phyloP scores from a whole-genome alignment of 495 filamentous ascomycete species.

The Talaromyces ruber region DNA sequence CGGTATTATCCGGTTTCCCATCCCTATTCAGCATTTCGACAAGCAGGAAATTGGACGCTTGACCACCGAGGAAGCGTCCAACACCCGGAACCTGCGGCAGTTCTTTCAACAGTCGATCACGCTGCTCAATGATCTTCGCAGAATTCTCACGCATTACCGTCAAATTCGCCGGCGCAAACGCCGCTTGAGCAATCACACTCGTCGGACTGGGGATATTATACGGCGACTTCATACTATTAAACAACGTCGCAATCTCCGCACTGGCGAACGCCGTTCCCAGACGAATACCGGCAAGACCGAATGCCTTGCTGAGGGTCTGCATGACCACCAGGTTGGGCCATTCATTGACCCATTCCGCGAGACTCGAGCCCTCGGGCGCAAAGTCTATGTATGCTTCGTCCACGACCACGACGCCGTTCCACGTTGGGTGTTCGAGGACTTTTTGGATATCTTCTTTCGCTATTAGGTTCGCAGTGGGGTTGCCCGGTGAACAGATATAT shows the following conservation, averaged over 20 bases:
- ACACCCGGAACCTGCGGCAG: slow-evolving; percentile 70
- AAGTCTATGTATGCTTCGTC: slow-evolving; percentile 99
- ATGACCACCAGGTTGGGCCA: slow-evolving; percentile 97
- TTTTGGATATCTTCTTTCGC: slow-evolving; percentile 64
- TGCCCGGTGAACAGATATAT: slow-evolving; percentile 91
- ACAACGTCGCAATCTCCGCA: slow-evolving; percentile 56
- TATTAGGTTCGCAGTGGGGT: slow-evolving; percentile 77
- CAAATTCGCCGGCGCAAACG: slow-evolving; percentile 56
- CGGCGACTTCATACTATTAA: slow-evolving; percentile 90
- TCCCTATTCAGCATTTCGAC: slow-evolving; percentile 69
- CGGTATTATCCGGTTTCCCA: slow-evolving; percentile 63
- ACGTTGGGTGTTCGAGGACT: slow-evolving; percentile 78
- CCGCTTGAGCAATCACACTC: slow-evolving; percentile 66
- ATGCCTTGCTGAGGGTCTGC: slow-evolving; percentile 95
- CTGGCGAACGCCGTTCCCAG: slow-evolving; percentile 66
- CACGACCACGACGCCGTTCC: slow-evolving; percentile 89
- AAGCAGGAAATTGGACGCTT: slow-evolving; percentile 79
- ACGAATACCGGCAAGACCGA: slow-evolving; percentile 88
- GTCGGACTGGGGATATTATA: slow-evolving; percentile 90
- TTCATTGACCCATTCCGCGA: slow-evolving; percentile 89
- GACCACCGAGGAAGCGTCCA: slow-evolving; percentile 73
- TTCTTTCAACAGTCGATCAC: slow-evolving; percentile 64
- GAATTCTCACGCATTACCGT: slow-evolving; percentile 61
- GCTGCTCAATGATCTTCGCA: slow-evolving; percentile 61
- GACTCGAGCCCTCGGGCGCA: slow-evolving; percentile 63